A percentile compares a stretch with the other conserved stretches of the same genome.
These are phyloP conservation scores for Neoarthrinium moseri DNA, from an alignment of 2,329 filamentous ascomycete genomes.

Conservation along the genomic window DNA sequence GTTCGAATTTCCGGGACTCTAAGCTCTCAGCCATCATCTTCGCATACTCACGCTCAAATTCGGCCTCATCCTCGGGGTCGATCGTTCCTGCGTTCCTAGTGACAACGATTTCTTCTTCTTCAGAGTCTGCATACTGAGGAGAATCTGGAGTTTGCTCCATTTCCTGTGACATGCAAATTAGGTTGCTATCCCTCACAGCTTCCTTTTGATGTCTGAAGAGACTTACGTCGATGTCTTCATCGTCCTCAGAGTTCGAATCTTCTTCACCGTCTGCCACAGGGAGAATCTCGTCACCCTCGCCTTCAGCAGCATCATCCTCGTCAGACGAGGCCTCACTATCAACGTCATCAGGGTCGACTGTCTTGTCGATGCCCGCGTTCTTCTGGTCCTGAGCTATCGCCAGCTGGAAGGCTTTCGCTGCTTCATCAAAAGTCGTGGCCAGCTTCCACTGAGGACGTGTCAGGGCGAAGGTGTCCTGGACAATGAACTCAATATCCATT, in stretches of 20 bases:
- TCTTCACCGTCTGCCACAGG: slow-evolving; percentile 61
- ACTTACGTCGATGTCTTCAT: slow-evolving; percentile 58
- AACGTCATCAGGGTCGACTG: slow-evolving; percentile 58
- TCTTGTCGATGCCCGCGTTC: slow-evolving; percentile 68
- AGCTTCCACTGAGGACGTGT: slow-evolving; percentile 93
- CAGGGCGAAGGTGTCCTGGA: slow-evolving; percentile 86
- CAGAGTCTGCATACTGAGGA: slow-evolving; percentile 61
- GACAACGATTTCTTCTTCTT: slow-evolving; percentile 89
- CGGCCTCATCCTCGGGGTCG: slow-evolving; percentile 91
- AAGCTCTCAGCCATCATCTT: slow-evolving; percentile 98
- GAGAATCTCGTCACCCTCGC: slow-evolving; percentile 61
- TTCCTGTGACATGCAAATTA: slow-evolving; percentile 36
- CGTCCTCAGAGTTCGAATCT: slow-evolving; percentile 56
- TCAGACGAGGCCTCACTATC: slow-evolving; percentile 72
- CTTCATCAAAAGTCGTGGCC: slow-evolving; percentile 77
- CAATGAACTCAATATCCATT: slow-evolving; percentile 96
- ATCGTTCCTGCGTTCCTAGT: slow-evolving; percentile 86
- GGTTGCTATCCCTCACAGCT: neutral
- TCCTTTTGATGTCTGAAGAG: neutral
- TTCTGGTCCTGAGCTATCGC: slow-evolving; percentile 91
- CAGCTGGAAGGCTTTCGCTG: slow-evolving; percentile 77
- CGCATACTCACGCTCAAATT: slow-evolving; percentile 96
- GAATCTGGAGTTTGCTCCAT: slow-evolving; percentile 46
- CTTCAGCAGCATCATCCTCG: slow-evolving; percentile 58
- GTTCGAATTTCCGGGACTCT: slow-evolving; percentile 93